These are phyloP conservation scores for Coemansia sp. DNA, from an alignment of 192 early-diverging fungal genomes.

Conservation along the genomic window DNA sequence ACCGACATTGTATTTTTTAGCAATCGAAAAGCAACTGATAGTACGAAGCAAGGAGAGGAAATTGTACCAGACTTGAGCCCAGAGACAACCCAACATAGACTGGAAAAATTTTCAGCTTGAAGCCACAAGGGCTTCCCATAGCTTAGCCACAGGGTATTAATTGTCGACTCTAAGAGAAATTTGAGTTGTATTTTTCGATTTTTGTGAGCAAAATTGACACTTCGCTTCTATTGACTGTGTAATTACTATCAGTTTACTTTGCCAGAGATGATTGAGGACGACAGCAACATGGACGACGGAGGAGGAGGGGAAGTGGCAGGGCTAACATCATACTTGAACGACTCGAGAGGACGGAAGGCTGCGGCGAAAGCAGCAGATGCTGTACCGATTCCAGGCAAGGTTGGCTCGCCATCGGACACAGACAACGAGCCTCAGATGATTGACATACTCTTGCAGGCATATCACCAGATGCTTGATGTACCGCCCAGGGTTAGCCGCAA, in stretches of 20 bases:
- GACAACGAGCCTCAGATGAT: conserved; percentile 14
- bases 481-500: conserved; percentile 23
- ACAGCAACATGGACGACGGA: not conserved
- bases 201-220: not conserved
- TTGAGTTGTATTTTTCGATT: not conserved
- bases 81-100: too few relatives aligned
- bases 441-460: conserved; percentile 14
- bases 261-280: not conserved
- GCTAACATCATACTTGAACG: conserved; percentile 18
- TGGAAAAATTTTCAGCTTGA: not conserved
- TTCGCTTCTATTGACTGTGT: not conserved
- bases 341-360: not conserved
- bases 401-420: conserved; percentile 14
- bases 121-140: not conserved
- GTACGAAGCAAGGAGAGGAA: not conserved
- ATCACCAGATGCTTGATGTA: conserved; percentile 25
- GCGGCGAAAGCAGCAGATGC: not conserved
- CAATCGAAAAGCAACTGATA: not conserved
- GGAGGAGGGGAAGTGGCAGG: not conserved
- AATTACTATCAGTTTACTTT: not conserved
- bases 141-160: not conserved
- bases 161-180: not conserved
- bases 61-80: too few relatives aligned
- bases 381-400: conserved; percentile 12
- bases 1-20: conserved; percentile 32